Evolutionary conservation across 306 rosid species (phyloP).

Genomic region (Notholithocarpus densiflorus): DNA sequence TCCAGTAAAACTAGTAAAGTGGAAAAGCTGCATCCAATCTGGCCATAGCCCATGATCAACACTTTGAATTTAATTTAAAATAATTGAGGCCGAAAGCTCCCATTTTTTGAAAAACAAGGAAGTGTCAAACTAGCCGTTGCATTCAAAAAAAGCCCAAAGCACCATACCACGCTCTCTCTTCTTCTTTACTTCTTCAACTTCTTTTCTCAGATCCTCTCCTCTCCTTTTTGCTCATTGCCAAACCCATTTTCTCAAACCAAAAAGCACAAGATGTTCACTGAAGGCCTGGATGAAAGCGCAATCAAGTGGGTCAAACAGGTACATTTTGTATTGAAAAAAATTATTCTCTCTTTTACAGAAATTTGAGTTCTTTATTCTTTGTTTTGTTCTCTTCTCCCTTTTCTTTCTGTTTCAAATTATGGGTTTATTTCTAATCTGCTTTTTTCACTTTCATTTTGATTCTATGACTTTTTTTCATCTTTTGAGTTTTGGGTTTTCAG

Average conservation of each 20-base stretch:
- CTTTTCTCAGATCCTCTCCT: slow-evolving; percentile 7
- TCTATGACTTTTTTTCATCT: background rate
- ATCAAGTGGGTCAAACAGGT: slow-evolving; percentile 91
- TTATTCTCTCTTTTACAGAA: too few relatives aligned
- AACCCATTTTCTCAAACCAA: background rate
- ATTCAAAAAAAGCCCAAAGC: slow-evolving; percentile 1
- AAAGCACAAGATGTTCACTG: slow-evolving; percentile 59
- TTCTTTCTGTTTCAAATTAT: background rate
- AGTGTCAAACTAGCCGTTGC: slow-evolving; percentile 65
- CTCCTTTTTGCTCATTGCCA: background rate
- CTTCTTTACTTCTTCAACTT: background rate
- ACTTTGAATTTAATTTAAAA: background rate
- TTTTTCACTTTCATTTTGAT: background rate
- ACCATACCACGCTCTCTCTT: slow-evolving; percentile 32
- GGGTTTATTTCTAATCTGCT: background rate
- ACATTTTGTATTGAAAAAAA: background rate
- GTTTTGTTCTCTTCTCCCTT: background rate
- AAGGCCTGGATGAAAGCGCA: slow-evolving; percentile 90
- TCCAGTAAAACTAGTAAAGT: too few relatives aligned
- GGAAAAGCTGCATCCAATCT: background rate
- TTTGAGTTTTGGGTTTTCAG: slow-evolving; percentile 25
- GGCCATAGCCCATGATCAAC: background rate
- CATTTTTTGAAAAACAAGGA: background rate
- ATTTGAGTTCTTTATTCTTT: background rate
- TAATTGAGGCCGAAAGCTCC: background rate